Evolutionary conservation across 495 filamentous ascomycete genomes (phyloP), one percentile per base, ranked within the genome.

Genomic region (Penicillium mononematosum): DNA sequence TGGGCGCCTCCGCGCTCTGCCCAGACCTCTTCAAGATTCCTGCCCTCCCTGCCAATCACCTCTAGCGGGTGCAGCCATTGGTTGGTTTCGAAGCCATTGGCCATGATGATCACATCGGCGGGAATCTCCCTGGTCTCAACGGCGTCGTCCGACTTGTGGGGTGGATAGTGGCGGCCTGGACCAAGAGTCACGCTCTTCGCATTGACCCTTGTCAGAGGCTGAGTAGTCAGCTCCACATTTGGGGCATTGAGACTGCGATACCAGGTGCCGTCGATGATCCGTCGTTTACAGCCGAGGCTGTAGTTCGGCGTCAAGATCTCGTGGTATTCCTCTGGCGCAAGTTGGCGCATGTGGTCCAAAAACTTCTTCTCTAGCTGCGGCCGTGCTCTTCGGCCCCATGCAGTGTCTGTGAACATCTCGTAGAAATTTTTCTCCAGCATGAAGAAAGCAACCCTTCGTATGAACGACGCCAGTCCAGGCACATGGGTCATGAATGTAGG

Each of bases 241-340:
- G 78, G 69, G 31, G 79, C 69, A 50, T 83, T 71, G 42, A 89
- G 72, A 50, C 75, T 73, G 10, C 67, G 64, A 42, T 84, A 77
- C 81, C 86, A 89, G 8, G 64, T 64, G 2, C 72, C 73, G 48
- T 86, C 84, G 50, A 81, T 76, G 42, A 89, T 73, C 4, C 81
- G 70, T 47, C 83, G 72, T 58, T 89, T 89, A 70, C 86, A 89
- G 16, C 81, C 83, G 14, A 88, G 66, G 10, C 73, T 68, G 57
- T 85, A 88, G 56, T 88, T 73, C 1, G 85, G 85, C 6, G 79
- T 81, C 1, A 89, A 62, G 3, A 88, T 81, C 29, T 87, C 79
- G 52, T 85, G 82, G 54, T 88, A 89, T 63, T 85, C 81, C 50
- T 78, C 67, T 0, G 86, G 86, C 2, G 77, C 77, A 1, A 60